Conservation (phyloP, 1,139 yeast species). For the Yarrowia galli region DNA sequence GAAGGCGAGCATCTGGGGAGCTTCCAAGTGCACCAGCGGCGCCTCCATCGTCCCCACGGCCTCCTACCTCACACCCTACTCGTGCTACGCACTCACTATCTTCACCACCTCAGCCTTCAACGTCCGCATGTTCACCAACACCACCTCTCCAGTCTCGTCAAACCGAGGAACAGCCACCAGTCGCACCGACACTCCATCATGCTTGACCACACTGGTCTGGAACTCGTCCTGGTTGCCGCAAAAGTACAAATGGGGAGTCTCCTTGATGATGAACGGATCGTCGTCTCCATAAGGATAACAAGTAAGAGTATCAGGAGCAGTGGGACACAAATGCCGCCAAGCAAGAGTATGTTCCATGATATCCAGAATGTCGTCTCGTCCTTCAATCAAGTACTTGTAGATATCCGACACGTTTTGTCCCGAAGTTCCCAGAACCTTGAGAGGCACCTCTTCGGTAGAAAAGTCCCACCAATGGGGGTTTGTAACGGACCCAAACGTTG, state of each 20-base stretch:
- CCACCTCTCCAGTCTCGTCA: slow-evolving; percentile 68
- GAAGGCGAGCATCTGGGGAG: no score
- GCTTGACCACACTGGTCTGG: slow-evolving; percentile 54
- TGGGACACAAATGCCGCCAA: slow-evolving; percentile 92
- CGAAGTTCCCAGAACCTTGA: slow-evolving; percentile 70
- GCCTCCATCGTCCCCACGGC: no score
- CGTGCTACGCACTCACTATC: neutral
- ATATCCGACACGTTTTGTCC: slow-evolving; percentile 89
- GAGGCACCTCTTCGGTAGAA: slow-evolving; percentile 51
- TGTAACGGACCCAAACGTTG: slow-evolving; percentile 60
- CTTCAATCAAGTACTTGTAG: slow-evolving; percentile 59
- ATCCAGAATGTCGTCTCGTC: slow-evolving; percentile 53
- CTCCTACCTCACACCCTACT: no score
- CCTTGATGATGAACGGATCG: slow-evolving; percentile 82
- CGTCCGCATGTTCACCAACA: slow-evolving; percentile 67
- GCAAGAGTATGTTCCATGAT: slow-evolving; percentile 71
- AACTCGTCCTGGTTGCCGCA: slow-evolving; percentile 81
- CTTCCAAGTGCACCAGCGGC: no score
- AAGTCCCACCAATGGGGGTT: slow-evolving; percentile 78
- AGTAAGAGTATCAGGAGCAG: slow-evolving; percentile 93
- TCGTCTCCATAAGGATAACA: slow-evolving; percentile 78
- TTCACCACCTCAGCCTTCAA: slow-evolving; percentile 59
- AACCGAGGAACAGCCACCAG: slow-evolving; percentile 78
- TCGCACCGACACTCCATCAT: slow-evolving; percentile 54
- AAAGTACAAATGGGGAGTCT: slow-evolving; percentile 85